These are phyloP conservation scores for Aphanomyces stellatus DNA, from an alignment of 352 stramenopile genomes.

Conservation along the genomic window DNA sequence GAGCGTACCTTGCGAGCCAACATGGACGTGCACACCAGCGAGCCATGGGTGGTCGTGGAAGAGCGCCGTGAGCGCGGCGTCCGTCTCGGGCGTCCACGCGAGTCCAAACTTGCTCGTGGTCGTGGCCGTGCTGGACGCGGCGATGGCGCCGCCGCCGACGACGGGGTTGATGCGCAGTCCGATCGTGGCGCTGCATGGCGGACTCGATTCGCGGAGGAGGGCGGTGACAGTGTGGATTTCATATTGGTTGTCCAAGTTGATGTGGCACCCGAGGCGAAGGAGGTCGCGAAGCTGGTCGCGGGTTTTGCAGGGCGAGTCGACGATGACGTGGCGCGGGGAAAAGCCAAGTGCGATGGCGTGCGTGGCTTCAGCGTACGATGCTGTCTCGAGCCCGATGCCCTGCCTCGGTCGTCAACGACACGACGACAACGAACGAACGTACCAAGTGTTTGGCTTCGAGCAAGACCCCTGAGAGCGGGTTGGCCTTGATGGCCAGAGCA, in stretches of 20 bases:
- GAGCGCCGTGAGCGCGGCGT: constrained; percentile 41
- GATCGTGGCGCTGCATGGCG: constrained; percentile 47
- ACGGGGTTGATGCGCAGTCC: constrained; percentile 89
- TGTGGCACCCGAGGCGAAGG: constrained; percentile 70
- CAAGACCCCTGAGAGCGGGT: constrained; percentile 56
- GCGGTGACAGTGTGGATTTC: constrained; percentile 60
- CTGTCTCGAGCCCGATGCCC: constrained; percentile 69
- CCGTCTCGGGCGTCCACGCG: constrained; percentile 48
- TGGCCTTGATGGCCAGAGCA: constrained; percentile 69
- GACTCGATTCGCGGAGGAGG: constrained; percentile 27
- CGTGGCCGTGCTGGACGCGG: constrained; percentile 78
- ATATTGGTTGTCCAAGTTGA: constrained; percentile 90
- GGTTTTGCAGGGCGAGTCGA: constrained; percentile 91
- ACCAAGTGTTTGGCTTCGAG: constrained; percentile 28
- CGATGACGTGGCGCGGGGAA: constrained; percentile 67
- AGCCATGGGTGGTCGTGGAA: constrained; percentile 78
- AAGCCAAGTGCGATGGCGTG: constrained; percentile 71
- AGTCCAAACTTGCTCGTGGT: constrained; percentile 89
- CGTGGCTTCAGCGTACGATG: constrained; percentile 71
- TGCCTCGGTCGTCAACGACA: constrained; percentile 2
- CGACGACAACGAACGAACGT: neutral
- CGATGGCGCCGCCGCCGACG: constrained; percentile 82
- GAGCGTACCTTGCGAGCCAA: constrained; percentile 52
- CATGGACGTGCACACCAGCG: constrained; percentile 83
- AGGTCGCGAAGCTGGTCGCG: constrained; percentile 65